Evolutionary conservation across 495 filamentous ascomycete species (phyloP).

Genomic region (Poronia punctata): DNA sequence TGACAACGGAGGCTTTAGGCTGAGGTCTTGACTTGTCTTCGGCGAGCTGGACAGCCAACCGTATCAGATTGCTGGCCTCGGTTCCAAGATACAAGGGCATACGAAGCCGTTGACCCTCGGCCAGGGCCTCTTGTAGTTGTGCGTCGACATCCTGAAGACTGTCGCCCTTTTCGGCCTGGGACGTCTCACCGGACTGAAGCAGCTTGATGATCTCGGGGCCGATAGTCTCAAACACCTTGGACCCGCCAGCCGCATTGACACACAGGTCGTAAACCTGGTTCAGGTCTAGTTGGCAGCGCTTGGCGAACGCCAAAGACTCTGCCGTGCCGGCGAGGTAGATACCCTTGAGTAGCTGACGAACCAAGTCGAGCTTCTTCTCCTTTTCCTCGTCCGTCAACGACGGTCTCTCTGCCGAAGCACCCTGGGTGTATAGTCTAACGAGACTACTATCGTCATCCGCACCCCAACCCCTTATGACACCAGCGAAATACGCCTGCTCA

Average conservation of each 20-base stretch:
- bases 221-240: conserved; percentile 50
- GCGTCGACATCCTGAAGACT: conserved; percentile 37
- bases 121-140: conserved; percentile 44
- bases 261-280: conserved; percentile 61
- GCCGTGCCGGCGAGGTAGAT: conserved; percentile 60
- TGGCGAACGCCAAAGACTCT: conserved; percentile 62
- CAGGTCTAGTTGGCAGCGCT: conserved; percentile 54
- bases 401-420: conserved; percentile 1
- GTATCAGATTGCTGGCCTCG: conserved; percentile 32
- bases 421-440: conserved; percentile 52
- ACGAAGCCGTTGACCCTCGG: conserved; percentile 41
- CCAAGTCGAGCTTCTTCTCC: conserved; percentile 44
- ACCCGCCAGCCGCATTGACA: conserved; percentile 62
- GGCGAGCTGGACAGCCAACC: conserved; percentile 18
- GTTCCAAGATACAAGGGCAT: conserved; percentile 33
- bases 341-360: conserved; percentile 52
- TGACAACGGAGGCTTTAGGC: conserved; percentile 26
- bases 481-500: conserved; percentile 62
- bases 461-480: conserved; percentile 54
- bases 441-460: conserved; percentile 65
- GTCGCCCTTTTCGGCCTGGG: conserved; percentile 7
- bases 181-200: conserved; percentile 20
- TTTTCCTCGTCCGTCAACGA: conserved; percentile 9
- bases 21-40: conserved; percentile 12
- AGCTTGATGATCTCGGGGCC: conserved; percentile 49